phyloP scores from a whole-genome alignment of 176 grass and related monocot species.

The Oryza longistaminata region DNA sequence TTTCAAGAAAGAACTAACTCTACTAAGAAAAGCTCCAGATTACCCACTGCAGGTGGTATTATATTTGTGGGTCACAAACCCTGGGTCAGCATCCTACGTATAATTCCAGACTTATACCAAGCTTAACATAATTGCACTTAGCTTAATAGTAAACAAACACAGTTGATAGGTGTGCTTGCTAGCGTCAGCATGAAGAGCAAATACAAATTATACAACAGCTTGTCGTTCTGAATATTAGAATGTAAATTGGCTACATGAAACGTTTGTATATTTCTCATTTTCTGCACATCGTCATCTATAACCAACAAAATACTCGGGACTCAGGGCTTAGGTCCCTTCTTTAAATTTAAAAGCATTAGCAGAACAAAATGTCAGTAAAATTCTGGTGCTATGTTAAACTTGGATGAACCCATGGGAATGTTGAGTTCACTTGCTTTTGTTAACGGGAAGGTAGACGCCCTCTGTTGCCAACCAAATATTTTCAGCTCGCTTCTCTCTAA shows the following conservation, averaged over 20 bases:
- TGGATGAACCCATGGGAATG: background rate
- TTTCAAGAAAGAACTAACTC: too few relatives aligned
- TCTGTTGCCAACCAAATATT: slow-evolving; percentile 73
- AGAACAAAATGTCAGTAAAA: background rate
- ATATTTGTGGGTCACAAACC: too few relatives aligned
- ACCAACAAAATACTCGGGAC: slow-evolving; percentile 7
- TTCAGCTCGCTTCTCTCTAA: slow-evolving; percentile 57
- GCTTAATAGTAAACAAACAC: background rate
- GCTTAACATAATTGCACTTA: background rate
- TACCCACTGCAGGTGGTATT: too few relatives aligned
- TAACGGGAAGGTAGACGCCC: slow-evolving; percentile 64
- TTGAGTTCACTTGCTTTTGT: slow-evolving; percentile 48
- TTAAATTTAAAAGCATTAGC: slow-evolving; percentile 3
- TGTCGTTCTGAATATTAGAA: background rate
- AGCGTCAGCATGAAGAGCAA: background rate
- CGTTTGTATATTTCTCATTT: slow-evolving; percentile 6
- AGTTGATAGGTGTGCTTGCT: background rate
- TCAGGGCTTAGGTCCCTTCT: background rate
- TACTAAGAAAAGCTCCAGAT: too few relatives aligned
- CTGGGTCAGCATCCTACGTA: too few relatives aligned
- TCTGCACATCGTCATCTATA: slow-evolving; percentile 7
- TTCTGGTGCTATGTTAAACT: slow-evolving; percentile 22
- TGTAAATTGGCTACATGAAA: background rate
- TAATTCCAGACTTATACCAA: too few relatives aligned
- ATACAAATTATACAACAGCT: background rate